Evolutionary conservation across 1,284 basidiomycete species (phyloP).

Genomic region (Naganishia sp.): DNA sequence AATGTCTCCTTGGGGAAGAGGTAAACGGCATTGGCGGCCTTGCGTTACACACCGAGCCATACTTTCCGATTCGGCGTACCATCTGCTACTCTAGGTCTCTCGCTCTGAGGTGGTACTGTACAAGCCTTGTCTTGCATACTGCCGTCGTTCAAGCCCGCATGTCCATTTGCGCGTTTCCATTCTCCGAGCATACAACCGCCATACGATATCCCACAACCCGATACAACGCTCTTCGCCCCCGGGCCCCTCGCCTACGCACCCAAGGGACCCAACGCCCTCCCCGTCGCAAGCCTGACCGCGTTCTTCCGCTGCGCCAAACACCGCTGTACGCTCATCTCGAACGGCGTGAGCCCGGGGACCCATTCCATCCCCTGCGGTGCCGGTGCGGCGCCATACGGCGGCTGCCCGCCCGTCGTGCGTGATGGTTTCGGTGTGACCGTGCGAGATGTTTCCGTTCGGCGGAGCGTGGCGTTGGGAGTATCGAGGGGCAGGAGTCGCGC

Average conservation of each 20-base stretch:
- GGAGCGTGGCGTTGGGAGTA: neutral
- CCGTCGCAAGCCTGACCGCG: constrained; percentile 27
- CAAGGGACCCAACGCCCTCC: constrained; percentile 27
- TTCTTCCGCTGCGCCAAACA: constrained; percentile 31
- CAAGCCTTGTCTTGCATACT: too few relatives aligned
- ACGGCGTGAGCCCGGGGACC: constrained; percentile 30
- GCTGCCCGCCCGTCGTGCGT: neutral
- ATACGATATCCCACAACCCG: neutral
- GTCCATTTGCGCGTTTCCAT: too few relatives aligned
- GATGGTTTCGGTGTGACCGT: neutral
- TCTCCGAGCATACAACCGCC: neutral
- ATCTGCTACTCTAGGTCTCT: too few relatives aligned
- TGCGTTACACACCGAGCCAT: too few relatives aligned
- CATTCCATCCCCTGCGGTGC: constrained; percentile 12
- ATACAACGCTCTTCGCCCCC: constrained; percentile 5
- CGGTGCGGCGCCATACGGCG: neutral
- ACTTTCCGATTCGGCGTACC: too few relatives aligned
- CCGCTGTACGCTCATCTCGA: constrained; percentile 32
- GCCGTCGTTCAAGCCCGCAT: too few relatives aligned
- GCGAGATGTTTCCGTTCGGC: neutral
- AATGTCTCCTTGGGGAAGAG: too few relatives aligned
- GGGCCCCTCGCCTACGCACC: neutral
- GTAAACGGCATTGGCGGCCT: too few relatives aligned
- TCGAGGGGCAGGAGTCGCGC: neutral
- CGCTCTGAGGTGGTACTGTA: too few relatives aligned